Conservation (phyloP, 495 filamentous ascomycete genomes). For the Rhypophila decipiens region DNA sequence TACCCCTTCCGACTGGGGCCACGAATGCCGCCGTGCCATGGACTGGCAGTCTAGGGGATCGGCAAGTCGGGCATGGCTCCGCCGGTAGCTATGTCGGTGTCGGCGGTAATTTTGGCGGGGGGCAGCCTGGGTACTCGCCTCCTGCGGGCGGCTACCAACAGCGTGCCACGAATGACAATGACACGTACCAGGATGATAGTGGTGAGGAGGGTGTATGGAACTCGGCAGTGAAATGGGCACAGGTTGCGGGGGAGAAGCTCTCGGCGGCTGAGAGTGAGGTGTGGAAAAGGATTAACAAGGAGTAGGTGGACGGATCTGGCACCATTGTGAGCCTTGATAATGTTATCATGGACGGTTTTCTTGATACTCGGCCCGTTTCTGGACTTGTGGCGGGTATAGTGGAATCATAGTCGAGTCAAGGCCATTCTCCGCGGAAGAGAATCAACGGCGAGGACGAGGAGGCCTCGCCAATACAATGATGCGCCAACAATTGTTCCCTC, state of each 20-base stretch:
- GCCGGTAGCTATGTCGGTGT: too few relatives aligned
- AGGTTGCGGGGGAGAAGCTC: conserved; percentile 54
- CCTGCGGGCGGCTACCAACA: neutral
- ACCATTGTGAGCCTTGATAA: too few relatives aligned
- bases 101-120: neutral
- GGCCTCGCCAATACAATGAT: too few relatives aligned
- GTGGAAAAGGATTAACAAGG: conserved; percentile 60
- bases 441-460: too few relatives aligned
- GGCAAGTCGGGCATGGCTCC: too few relatives aligned
- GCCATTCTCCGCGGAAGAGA: too few relatives aligned
- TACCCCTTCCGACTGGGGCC: conserved; percentile 9
- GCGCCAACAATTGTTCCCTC: too few relatives aligned
- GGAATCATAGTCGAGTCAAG: too few relatives aligned
- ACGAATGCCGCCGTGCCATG: too few relatives aligned
- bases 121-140: neutral
- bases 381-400: too few relatives aligned
- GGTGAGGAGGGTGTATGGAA: conserved; percentile 46
- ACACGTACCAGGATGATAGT: conserved; percentile 14
- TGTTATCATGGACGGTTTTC: neutral
- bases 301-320: neutral
- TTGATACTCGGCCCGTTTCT: too few relatives aligned
- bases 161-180: neutral
- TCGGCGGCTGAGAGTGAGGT: conserved; percentile 60
- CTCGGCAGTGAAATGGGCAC: conserved; percentile 54
- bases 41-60: neutral